These are phyloP conservation scores for Endoconidiophora laricicola DNA, from an alignment of 2,329 filamentous ascomycete species.

Conservation along the genomic window DNA sequence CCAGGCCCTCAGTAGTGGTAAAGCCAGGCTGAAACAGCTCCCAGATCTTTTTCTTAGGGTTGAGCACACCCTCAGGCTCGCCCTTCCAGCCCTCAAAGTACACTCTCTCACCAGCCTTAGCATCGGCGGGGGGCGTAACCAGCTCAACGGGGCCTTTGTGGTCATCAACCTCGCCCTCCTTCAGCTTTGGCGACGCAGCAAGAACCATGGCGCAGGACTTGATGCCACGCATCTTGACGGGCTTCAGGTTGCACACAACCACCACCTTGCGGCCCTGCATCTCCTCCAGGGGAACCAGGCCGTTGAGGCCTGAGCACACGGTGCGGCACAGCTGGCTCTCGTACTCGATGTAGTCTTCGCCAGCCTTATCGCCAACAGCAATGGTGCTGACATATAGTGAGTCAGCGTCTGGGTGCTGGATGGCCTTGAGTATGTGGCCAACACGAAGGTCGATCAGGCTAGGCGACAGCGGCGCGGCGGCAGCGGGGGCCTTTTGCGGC, in stretches of 20 bases:
- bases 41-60: constrained; percentile 99
- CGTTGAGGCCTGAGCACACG: constrained; percentile 92
- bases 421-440: constrained; percentile 89
- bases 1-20: constrained; percentile 64
- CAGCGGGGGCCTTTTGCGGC: constrained; percentile 48
- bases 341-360: constrained; percentile 79
- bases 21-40: constrained; percentile 94
- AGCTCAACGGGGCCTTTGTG: constrained; percentile 88
- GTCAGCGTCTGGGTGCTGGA: constrained; percentile 93
- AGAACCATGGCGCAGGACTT: constrained; percentile 77
- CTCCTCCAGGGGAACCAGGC: constrained; percentile 77
- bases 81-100: constrained; percentile 91
- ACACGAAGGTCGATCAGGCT: constrained; percentile 86
- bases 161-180: constrained; percentile 68
- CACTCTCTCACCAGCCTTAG: constrained; percentile 71
- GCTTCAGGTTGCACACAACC: constrained; percentile 94
- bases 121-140: constrained; percentile 62
- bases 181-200: constrained; percentile 70
- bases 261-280: constrained; percentile 96
- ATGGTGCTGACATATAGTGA: constrained; percentile 92
- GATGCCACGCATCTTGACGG: constrained; percentile 92
- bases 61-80: constrained; percentile 81
- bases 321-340: constrained; percentile 86
- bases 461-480: constrained; percentile 63
- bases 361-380: constrained; percentile 74